Base-by-base conservation (phyloP, 2,329 filamentous ascomycete species). In the Fonsecaea pedrosoi region DNA sequence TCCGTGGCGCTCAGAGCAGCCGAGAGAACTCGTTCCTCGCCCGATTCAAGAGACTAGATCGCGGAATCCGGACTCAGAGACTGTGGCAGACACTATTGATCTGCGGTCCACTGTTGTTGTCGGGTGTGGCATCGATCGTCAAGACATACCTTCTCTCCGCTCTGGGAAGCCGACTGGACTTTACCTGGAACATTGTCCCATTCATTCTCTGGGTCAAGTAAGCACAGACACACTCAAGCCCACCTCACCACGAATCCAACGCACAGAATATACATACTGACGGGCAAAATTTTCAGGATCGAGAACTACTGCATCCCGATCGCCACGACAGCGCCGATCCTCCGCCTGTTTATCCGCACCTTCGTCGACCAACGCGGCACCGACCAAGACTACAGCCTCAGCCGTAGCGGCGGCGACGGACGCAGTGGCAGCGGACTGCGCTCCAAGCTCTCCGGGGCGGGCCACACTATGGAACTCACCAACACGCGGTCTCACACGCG, bases 191-290 rank as follows among this genome's bases (percentile, higher is more conserved):
- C n/a, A 77, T 78, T 32, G 73, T 78, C 25, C 58, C 72, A 0
- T 77, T 78, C 40, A 61, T 78, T 30, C 72, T 78, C 4, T 78
- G 77, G 77, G 75, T 77, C 21, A 78, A 78, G 77, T 78, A 71
- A 66, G 74, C 69, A n/a, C 13, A 21, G 9, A 30, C 6, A 1
- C 7, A 4, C 9, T 25, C 25, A 2, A 25, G 1, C 25, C 2
- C 25, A 25, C 25, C 25, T 25, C 25, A 25, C 3, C 25, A 3
- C 25, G 25, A 25, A 25, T 3, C 25, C 25, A 25, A 25, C 3
- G 3, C 25, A 25, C 25, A 25, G 2, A 25, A 25, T 25, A 2
- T 25, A 2, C 2, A 25, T 25, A 25, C 25, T 25, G 25, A 25
- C 2, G 25, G 21, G 21, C 1, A 21, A 21, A 21, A 1, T 2